phyloP scores from a whole-genome alignment of 148 eudicot genomes.

The Rhododendron griersonianum region DNA sequence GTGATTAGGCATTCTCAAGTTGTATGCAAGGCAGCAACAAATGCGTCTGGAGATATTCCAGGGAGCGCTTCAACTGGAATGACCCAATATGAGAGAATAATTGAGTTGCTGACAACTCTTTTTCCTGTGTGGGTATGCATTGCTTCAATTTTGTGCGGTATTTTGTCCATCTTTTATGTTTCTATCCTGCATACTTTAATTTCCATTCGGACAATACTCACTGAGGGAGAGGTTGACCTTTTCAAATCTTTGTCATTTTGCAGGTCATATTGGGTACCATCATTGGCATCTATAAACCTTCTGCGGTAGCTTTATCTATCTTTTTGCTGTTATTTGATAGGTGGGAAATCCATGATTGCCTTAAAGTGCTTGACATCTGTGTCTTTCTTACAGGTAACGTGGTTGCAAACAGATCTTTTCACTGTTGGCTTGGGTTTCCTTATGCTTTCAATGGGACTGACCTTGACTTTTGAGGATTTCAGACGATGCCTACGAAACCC shows the following conservation, averaged over 20 bases:
- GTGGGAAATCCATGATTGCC: not conserved
- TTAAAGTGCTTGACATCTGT: conserved; percentile 2
- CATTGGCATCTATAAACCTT: conserved; percentile 89
- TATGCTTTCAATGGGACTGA: conserved; percentile 99
- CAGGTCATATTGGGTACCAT: conserved; percentile 88
- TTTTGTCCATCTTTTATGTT: not conserved
- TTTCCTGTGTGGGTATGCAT: conserved; percentile 92
- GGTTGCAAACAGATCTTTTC: conserved; percentile 93
- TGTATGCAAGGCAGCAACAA: conserved; percentile 75
- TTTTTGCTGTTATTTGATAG: not conserved
- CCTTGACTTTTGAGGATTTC: conserved; percentile 92
- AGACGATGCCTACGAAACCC: conserved; percentile 92
- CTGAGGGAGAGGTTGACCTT: not conserved
- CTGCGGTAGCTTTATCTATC: conserved; percentile 48
- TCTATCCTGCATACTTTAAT: not conserved
- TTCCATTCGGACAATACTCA: not conserved
- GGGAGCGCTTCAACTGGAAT: conserved; percentile 38
- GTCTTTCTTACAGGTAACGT: conserved; percentile 67
- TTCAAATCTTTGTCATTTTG: conserved; percentile 8
- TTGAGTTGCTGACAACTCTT: conserved; percentile 91
- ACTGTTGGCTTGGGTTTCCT: conserved; percentile 96
- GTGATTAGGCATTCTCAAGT: conserved; percentile 44
- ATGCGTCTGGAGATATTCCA: conserved; percentile 73
- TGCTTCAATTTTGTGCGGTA: conserved; percentile 6
- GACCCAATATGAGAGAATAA: conserved; percentile 78